Base-by-base conservation (phyloP, 108 stramenopile species). In the Skeletonema tropicum region DNA sequence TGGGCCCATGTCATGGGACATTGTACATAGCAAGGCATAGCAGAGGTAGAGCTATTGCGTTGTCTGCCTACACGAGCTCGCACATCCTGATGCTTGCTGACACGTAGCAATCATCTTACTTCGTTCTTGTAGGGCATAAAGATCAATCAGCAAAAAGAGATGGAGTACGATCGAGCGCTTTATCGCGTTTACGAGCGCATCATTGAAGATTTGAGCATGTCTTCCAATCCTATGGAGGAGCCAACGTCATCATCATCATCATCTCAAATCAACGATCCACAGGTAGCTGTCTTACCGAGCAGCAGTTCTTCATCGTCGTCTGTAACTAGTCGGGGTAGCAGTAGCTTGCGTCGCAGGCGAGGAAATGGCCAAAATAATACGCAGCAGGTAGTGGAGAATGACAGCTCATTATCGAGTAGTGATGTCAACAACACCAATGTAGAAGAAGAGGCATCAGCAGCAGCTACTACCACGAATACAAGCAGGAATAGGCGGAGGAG, bases 111-210 rank as follows among this genome's bases (percentile, higher is more conserved):
- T 29, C 26, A 29, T 29, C 26, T 29, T 29, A 1, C 26, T 29
- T 29, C 2, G 26, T 29, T 1, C 1, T 29, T 29, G 26, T 1
- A 29, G 26, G 2, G 1, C 26, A 1, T 29, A 29, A 29, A 2
- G 26, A 29, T 29, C 26, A 29, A 29, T 29, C 2, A 29, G 26
- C 42, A 14, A 72, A 30, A 5, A n/a, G 68, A 9, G 17, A 81
- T 82, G 80, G 80, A 82, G 58, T 82, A 82, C 80, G 84, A 85
- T 55, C 84, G 80, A 13, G 84, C 84, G 55, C 75, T 85, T 17
- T 62, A 36, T 38, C 61, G 29, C 61, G 61, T 72, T 30, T 82
- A 82, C 64, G 84, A 82, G 38, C 80, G 84, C 57, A 80, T 85
- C n/a, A 49, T 85, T 41, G 84, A 85, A 41, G 84, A 85, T 41